These are phyloP conservation scores for Colletotrichum cereale DNA, from an alignment of 2,329 filamentous ascomycete species.

Conservation along the genomic window DNA sequence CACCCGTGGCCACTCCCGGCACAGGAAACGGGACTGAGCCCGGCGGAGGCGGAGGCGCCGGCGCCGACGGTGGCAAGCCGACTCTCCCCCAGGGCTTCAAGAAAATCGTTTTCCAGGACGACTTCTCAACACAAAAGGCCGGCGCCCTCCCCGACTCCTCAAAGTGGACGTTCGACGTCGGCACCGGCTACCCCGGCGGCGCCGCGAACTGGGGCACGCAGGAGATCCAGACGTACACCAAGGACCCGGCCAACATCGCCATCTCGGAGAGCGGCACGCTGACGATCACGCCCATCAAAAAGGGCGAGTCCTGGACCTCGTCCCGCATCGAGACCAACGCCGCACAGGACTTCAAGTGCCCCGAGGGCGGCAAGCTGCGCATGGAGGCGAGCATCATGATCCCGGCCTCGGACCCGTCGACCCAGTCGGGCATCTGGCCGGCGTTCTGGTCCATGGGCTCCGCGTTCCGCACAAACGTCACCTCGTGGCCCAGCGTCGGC, in stretches of 20 bases:
- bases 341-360: conserved; percentile 51
- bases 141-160: conserved; percentile 50
- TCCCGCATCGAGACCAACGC: conserved; percentile 56
- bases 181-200: conserved; percentile 61
- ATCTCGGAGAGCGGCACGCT: conserved; percentile 48
- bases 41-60: background rate
- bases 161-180: conserved; percentile 60
- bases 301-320: conserved; percentile 55
- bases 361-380: conserved; percentile 50
- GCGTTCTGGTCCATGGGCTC: conserved; percentile 61
- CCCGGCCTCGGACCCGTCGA: conserved; percentile 43
- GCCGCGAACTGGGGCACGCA: conserved; percentile 62
- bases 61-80: conserved; percentile 9
- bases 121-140: conserved; percentile 46
- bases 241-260: conserved; percentile 53
- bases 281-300: conserved; percentile 46
- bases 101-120: conserved; percentile 46
- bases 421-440: conserved; percentile 58
- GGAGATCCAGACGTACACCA: conserved; percentile 62
- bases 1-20: background rate
- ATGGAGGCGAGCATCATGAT: conserved; percentile 56
- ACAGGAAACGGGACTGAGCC: background rate
- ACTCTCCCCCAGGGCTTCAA: conserved; percentile 42
- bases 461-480: conserved; percentile 53
- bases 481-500: conserved; percentile 56